Conservation (phyloP, 768 basidiomycete species). For the Tephrocybe sp. region DNA sequence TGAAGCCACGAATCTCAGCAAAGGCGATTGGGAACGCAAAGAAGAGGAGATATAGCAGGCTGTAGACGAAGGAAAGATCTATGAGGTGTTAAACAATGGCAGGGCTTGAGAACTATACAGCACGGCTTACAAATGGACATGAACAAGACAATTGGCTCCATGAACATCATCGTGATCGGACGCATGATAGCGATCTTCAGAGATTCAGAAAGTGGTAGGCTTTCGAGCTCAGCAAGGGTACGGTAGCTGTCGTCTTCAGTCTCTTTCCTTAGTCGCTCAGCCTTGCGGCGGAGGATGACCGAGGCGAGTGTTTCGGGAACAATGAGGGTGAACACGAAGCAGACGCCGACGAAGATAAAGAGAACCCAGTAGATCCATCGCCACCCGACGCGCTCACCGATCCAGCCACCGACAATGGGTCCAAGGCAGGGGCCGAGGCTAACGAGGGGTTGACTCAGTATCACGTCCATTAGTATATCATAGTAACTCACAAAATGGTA, state of each 20-base stretch:
- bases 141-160: constrained; percentile 1
- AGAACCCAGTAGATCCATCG: constrained; percentile 48
- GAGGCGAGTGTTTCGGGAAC: constrained; percentile 52
- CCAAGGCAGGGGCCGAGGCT: constrained; percentile 44
- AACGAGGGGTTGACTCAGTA: neutral
- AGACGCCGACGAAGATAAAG: constrained; percentile 36
- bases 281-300: constrained; percentile 39
- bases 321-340: constrained; percentile 34
- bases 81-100: neutral
- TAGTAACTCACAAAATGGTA: constrained; percentile 36
- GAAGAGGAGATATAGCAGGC: constrained; percentile 26
- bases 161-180: neutral
- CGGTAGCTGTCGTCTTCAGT: constrained; percentile 19
- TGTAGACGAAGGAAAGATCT: neutral
- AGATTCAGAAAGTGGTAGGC: neutral
- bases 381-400: constrained; percentile 39
- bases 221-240: constrained; percentile 1
- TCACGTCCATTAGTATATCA: neutral
- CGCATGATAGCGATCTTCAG: neutral
- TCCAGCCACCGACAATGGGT: constrained; percentile 46
- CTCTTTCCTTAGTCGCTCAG: constrained; percentile 34
- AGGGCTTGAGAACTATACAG: neutral
- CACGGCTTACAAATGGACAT: neutral
- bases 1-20: constrained; percentile 35
- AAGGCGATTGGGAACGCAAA: constrained; percentile 43